Conservation (phyloP, 2,329 filamentous ascomycete genomes). For the Teratosphaeriaceae sp. region DNA sequence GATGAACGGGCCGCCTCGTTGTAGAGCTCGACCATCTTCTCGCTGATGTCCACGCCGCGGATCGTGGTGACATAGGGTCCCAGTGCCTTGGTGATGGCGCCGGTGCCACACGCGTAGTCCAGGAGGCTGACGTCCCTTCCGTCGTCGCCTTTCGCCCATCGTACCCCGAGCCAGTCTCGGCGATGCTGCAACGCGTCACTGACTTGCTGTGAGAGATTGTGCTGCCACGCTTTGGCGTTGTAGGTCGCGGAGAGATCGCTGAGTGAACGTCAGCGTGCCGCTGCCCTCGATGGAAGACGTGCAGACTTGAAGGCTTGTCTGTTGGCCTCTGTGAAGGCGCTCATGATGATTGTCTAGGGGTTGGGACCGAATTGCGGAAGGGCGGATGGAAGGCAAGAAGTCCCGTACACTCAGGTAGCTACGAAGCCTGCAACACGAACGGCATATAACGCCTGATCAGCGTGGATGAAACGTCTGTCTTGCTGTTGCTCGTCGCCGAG, state of each 20-base stretch:
- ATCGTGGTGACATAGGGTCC: constrained; percentile 24
- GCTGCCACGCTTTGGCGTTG: constrained; percentile 27
- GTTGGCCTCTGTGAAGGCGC: constrained; percentile 29
- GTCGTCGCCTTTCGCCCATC: constrained; percentile 15
- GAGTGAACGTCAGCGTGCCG: not conserved
- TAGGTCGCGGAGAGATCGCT: constrained; percentile 28
- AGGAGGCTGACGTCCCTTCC: constrained; percentile 20
- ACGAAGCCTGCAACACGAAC: too few species aligned
- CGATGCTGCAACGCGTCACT: constrained; percentile 20
- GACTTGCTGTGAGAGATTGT: constrained; percentile 23
- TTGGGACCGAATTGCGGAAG: too few species aligned
- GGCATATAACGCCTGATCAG: too few species aligned
- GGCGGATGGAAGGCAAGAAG: too few species aligned
- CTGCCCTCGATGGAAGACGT: not conserved
- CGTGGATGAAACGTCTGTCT: too few species aligned
- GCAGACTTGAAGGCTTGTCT: constrained; percentile 27
- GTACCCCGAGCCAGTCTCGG: constrained; percentile 24
- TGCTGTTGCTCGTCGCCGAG: too few species aligned
- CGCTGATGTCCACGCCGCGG: constrained; percentile 27
- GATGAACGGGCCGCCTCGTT: constrained; percentile 21
- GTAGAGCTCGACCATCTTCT: constrained; percentile 27
- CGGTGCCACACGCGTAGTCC: constrained; percentile 31
- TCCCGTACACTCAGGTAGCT: too few species aligned
- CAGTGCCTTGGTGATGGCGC: constrained; percentile 26
- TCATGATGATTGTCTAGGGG: too few species aligned